phyloP scores from a whole-genome alignment of 2,329 filamentous ascomycete species.

The Fusarium tjaetaba region DNA sequence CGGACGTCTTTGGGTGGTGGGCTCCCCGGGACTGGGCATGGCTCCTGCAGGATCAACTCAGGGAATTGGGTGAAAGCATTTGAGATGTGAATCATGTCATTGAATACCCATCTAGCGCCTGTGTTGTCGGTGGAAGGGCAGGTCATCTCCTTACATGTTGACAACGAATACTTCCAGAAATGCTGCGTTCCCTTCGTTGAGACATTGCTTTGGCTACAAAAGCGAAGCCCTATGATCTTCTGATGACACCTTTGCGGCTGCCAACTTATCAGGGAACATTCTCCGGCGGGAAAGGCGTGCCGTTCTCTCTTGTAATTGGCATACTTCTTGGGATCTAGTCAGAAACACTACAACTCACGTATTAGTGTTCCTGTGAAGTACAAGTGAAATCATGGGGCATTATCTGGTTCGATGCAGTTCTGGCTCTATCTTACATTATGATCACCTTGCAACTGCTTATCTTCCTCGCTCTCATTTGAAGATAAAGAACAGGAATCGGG shows the following conservation, averaged over 20 bases:
- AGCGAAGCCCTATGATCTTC: background rate
- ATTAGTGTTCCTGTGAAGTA: background rate
- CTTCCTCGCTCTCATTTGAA: too few species aligned
- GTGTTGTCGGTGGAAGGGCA: background rate
- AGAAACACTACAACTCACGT: background rate
- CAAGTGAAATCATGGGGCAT: background rate
- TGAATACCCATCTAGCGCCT: background rate
- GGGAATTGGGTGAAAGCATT: background rate
- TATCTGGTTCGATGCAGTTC: background rate
- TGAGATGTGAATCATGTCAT: background rate
- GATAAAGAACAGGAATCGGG: background rate
- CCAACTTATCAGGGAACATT: background rate
- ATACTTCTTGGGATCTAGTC: background rate
- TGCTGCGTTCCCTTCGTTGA: fast-evolving
- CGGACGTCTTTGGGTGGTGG: background rate
- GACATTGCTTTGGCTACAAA: background rate
- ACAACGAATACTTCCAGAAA: background rate
- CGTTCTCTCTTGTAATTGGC: background rate
- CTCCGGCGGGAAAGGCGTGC: background rate
- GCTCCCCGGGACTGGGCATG: background rate
- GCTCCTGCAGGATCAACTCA: background rate
- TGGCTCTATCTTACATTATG: background rate
- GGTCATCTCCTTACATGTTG: background rate
- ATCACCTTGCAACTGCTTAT: background rate
- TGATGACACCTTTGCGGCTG: background rate